Base-by-base conservation (phyloP, 2,329 filamentous ascomycete species). In the Seiridium cupressi region DNA sequence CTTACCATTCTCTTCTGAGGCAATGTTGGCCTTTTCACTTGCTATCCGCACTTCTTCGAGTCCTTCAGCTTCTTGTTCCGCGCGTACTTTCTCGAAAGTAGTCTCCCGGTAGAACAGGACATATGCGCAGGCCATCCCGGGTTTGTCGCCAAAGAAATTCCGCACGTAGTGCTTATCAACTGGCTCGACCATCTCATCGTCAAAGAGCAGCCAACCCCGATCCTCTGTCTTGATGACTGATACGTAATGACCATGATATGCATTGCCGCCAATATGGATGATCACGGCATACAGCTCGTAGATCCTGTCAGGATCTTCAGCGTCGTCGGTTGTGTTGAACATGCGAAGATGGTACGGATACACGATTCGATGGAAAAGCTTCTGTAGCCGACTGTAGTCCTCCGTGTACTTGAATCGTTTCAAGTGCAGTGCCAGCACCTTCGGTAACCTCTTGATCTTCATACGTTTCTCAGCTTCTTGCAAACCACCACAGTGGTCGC, bases 401-500 rank as follows among this genome's bases (percentile, higher is more conserved):
- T 98, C 95, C 2, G 94, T 97, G 72, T 97, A 99, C 77, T 98
- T 98, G 81, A 99, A 99, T 60, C 95, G 87, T 77, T 99, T 99
- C 63, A 99, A 78, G 72, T 99, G 95, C 60, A 99, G 79, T 4
- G 95, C 93, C 64, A 99, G 77, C 61, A 99, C 92, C 70, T 92
- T 93, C 3, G 95, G 95, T 70, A 98, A 78, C 57, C 91, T 87
- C 79, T 99, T 98, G 68, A 99, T 94, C 81, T 98, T 99, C 95
- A 99, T 99, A 64, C 95, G 87, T 80, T 98, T 99, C 75, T 99
- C 95, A 0, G 95, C 95, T 77, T 99, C 95, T 75, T 99, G 95
- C 59, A 99, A 79, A 3, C 95, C 95, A 57, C 95, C 95, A 68
- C 95, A 99, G 68, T 93, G 93, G 73, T 99, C 95, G 77, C 95